Base-by-base conservation (phyloP, 2,329 filamentous ascomycete genomes). In the Alternaria tenuissima region DNA sequence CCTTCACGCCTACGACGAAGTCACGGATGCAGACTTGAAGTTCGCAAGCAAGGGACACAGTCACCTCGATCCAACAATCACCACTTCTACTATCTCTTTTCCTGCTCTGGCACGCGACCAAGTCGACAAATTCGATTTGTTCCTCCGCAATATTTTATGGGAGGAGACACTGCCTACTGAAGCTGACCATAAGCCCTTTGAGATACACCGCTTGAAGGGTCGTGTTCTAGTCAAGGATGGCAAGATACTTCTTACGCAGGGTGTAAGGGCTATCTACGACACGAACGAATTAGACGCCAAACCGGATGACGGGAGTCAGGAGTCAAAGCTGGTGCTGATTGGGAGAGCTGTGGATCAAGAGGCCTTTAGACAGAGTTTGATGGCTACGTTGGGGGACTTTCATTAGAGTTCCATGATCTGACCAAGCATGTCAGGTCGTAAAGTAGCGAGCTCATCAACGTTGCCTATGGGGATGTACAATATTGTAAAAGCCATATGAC, bases 181-280 rank as follows among this genome's bases (percentile, higher is more conserved):
- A 6, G 54, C 62, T 0, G 7, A 62, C 7, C 56, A 67, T 12
- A 53, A 72, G 55, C 43, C 76, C 4, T 92, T 96, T 65, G 93
- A 97, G 71, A 89, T 98, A 22, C 94, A 99, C 74, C 87, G 95
- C 12, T 82, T 93, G 36, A 99, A 99, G 76, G 94, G 93, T 0
- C 87, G 92, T 3, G 78, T 98, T 7, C 82, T 86, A 0, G 82
- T 94, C 18, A 73, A 81, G 0, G 83, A 89, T 55, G 92, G 92
- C 1, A 81, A 83, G 0, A 81, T 88, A 43, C 91, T 92, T 75
- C 87, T 98, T 64, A 84, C 98, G 7, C 95, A 99, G 77, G 95
- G 94, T 2, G 95, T 99, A 1, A 84, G 94, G 54, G 94, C 97
- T 70, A 86, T 98, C 16, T 99, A 98, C 77, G 95, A 99, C 72